Conservation (phyloP, 169 alveolate species). For the Plasmodium blacklocki region DNA sequence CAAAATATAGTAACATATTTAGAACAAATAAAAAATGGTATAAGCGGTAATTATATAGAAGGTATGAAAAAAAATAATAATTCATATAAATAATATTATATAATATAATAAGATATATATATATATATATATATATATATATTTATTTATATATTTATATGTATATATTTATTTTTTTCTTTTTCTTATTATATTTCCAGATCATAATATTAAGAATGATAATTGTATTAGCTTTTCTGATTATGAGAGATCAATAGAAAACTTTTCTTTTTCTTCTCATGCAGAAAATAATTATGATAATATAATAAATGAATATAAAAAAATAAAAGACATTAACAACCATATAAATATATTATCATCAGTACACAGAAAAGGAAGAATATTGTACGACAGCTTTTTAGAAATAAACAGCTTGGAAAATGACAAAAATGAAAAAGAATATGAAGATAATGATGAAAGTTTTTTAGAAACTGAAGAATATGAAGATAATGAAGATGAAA, state of each 20-base stretch:
- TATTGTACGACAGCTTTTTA: neutral
- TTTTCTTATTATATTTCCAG: too few relatives aligned
- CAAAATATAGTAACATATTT: slow-evolving; percentile 43
- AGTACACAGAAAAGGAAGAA: too few relatives aligned
- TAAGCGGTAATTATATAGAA: slow-evolving; percentile 2
- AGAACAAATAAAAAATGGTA: slow-evolving; percentile 46
- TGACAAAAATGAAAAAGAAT: neutral
- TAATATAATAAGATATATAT: neutral
- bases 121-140: neutral
- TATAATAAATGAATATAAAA: too few relatives aligned
- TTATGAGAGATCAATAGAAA: too few relatives aligned
- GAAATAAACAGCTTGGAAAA: slow-evolving; percentile 5
- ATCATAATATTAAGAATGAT: too few relatives aligned
- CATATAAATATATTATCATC: too few relatives aligned
- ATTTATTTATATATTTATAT: neutral
- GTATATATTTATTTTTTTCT: neutral
- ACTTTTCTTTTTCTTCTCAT: too few relatives aligned
- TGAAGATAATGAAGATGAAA: slow-evolving; percentile 13
- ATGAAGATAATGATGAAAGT: slow-evolving; percentile 14
- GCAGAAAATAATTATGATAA: too few relatives aligned
- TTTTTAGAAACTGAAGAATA: slow-evolving; percentile 8
- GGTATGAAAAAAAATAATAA: slow-evolving; percentile 22
- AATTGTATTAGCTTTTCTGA: too few relatives aligned
- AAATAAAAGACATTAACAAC: too few relatives aligned
- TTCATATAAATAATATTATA: neutral